phyloP scores from a whole-genome alignment of 83 land plant species.

The Diphasiastrum complanatum region DNA sequence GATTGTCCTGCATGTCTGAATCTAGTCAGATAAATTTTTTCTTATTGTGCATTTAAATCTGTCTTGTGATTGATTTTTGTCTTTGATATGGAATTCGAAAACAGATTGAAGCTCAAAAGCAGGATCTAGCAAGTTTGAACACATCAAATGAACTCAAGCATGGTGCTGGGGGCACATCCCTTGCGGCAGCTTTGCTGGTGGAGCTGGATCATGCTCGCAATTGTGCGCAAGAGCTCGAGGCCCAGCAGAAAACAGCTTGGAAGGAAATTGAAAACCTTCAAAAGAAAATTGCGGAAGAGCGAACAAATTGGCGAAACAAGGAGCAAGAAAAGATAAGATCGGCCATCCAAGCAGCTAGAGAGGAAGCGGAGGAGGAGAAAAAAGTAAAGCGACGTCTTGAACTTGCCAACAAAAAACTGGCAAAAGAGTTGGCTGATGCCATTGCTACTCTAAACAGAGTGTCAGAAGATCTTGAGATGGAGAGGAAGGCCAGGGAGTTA shows the following conservation, averaged over 20 bases:
- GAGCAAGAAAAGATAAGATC: conserved; percentile 37
- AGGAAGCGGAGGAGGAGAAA: conserved; percentile 48
- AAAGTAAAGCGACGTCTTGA: conserved; percentile 44
- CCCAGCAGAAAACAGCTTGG: conserved; percentile 29
- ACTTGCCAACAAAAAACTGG: conserved; percentile 46
- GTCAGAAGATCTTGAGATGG: conserved; percentile 45
- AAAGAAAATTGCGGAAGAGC: conserved; percentile 44
- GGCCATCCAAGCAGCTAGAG: conserved; percentile 31
- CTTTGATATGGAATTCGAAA: too few relatives aligned
- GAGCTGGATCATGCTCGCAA: conserved; percentile 50
- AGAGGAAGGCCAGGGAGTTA: conserved; percentile 51
- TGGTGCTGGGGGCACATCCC: conserved; percentile 32
- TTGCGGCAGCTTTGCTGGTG: conserved; percentile 36
- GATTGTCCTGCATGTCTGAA: too few relatives aligned
- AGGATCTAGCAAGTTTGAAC: too few relatives aligned
- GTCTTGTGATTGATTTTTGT: too few relatives aligned
- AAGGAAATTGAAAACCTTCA: conserved; percentile 30
- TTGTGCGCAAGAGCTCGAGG: conserved; percentile 35
- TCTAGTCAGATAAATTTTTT: too few relatives aligned
- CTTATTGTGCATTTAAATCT: too few relatives aligned
- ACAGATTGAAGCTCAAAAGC: too few relatives aligned
- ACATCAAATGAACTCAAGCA: conserved; percentile 51
- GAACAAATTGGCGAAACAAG: conserved; percentile 39
- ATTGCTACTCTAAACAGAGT: conserved; percentile 31
- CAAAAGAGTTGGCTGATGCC: conserved; percentile 37